Conservation (phyloP, 148 eudicot genomes). For the Dianthus caryophyllus region DNA sequence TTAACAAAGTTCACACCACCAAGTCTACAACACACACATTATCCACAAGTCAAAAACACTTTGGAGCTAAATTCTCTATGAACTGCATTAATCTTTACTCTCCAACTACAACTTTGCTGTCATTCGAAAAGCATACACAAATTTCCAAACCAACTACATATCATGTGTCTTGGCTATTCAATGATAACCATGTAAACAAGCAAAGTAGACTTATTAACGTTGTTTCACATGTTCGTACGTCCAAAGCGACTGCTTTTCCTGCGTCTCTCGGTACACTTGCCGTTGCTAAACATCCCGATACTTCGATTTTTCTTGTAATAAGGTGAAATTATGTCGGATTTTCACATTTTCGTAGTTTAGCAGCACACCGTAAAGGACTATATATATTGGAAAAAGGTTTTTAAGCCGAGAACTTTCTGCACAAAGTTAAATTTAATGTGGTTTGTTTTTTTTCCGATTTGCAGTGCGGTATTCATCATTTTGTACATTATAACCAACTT, state of each 20-base stretch:
- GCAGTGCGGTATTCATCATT: constrained; percentile 23
- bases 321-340: constrained; percentile 8
- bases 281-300: constrained; percentile 23
- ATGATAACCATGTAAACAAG: neutral
- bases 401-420: too few relatives aligned
- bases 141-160: neutral
- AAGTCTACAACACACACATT: neutral
- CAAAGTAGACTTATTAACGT: neutral
- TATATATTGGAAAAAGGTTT: too few relatives aligned
- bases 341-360: neutral
- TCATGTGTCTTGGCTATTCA: constrained; percentile 1
- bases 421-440: too few relatives aligned
- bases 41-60: constrained; percentile 1
- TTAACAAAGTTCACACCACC: too few relatives aligned
- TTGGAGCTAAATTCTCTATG: constrained; percentile 6
- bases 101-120: constrained; percentile 7
- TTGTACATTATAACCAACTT: constrained; percentile 23
- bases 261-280: constrained; percentile 12
- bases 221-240: constrained; percentile 6
- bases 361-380: too few relatives aligned
- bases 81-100: constrained; percentile 21
- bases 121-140: neutral
- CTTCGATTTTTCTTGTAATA: constrained; percentile 13
- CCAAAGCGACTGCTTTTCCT: constrained; percentile 14
- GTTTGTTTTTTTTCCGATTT: neutral